Evolutionary conservation across 2,329 filamentous ascomycete genomes (phyloP).

Genomic region (Colletotrichum sp.): DNA sequence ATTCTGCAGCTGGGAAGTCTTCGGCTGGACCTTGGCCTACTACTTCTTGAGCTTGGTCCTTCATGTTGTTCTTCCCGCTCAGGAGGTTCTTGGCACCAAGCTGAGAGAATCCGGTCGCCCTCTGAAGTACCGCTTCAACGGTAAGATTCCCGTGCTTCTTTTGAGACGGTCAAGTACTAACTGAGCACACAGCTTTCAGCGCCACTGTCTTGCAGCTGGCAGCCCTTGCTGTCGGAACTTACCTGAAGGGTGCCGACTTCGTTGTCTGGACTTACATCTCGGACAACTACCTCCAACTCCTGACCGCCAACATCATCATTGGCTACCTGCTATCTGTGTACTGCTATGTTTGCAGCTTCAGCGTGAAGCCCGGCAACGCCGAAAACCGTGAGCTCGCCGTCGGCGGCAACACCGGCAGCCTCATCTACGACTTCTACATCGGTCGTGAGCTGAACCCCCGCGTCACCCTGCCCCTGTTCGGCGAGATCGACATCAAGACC

Average conservation of each 20-base stretch:
- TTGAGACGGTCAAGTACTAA: not conserved
- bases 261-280: conserved; percentile 75
- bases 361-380: conserved; percentile 64
- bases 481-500: conserved; percentile 73
- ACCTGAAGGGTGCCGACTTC: conserved; percentile 69
- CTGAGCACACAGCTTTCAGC: not conserved
- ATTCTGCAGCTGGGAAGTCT: conserved; percentile 70
- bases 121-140: conserved; percentile 80
- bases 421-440: conserved; percentile 79
- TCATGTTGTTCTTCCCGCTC: conserved; percentile 75
- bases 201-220: conserved; percentile 10
- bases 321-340: conserved; percentile 63
- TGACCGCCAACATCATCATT: conserved; percentile 71
- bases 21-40: conserved; percentile 73
- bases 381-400: conserved; percentile 68
- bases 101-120: conserved; percentile 68
- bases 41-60: conserved; percentile 76
- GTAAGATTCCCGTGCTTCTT: conserved; percentile 39
- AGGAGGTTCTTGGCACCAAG: conserved; percentile 70
- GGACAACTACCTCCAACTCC: conserved; percentile 71
- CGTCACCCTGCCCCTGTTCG: conserved; percentile 65
- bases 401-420: conserved; percentile 70
- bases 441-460: conserved; percentile 78
- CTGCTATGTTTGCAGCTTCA: conserved; percentile 70
- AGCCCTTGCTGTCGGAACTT: conserved; percentile 57